A percentile compares a stretch with the other conserved stretches of the same genome.
Evolutionary conservation across 192 early-diverging fungal genomes (phyloP).

Genomic region (Gaertneriomyces semiglobifer): DNA sequence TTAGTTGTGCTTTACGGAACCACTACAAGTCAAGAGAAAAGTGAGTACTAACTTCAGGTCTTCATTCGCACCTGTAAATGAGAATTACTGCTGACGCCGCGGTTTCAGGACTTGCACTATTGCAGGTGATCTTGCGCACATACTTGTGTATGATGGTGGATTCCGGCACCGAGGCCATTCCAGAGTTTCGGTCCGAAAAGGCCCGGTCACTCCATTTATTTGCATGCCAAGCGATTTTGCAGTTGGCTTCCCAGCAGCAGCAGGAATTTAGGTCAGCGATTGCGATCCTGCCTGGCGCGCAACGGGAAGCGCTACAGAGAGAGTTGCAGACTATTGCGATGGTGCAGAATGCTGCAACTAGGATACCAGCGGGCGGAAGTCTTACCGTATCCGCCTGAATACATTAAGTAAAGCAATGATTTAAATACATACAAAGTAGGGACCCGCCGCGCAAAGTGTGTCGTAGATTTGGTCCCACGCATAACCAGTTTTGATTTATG

Average conservation of each 20-base stretch:
- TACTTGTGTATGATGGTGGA: slow-evolving; percentile 12
- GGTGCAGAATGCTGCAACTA: not conserved
- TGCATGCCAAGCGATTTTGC: slow-evolving; percentile 20
- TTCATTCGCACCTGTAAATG: too few species aligned
- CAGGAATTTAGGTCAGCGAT: slow-evolving; percentile 28
- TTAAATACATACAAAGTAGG: too few species aligned
- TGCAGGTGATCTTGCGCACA: slow-evolving; percentile 22
- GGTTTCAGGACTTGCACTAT: not conserved
- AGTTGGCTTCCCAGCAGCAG: slow-evolving; percentile 27
- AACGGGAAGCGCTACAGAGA: slow-evolving; percentile 21
- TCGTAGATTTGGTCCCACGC: too few species aligned
- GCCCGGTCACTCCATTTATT: slow-evolving; percentile 4
- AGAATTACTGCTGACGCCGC: not conserved
- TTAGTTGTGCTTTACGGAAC: slow-evolving; percentile 16
- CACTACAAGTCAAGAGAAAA: not conserved
- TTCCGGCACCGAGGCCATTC: not conserved
- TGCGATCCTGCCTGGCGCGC: slow-evolving; percentile 10
- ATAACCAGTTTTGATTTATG: too few species aligned
- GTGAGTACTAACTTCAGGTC: not conserved
- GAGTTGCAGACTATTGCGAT: slow-evolving; percentile 25
- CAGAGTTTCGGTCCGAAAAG: slow-evolving; percentile 1
- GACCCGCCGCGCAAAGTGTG: too few species aligned
- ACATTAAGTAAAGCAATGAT: too few species aligned
- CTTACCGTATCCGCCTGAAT: too few species aligned
- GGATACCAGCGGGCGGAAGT: too few species aligned